Base-by-base conservation (phyloP, 768 basidiomycete genomes). In the Amanita rubescens region DNA sequence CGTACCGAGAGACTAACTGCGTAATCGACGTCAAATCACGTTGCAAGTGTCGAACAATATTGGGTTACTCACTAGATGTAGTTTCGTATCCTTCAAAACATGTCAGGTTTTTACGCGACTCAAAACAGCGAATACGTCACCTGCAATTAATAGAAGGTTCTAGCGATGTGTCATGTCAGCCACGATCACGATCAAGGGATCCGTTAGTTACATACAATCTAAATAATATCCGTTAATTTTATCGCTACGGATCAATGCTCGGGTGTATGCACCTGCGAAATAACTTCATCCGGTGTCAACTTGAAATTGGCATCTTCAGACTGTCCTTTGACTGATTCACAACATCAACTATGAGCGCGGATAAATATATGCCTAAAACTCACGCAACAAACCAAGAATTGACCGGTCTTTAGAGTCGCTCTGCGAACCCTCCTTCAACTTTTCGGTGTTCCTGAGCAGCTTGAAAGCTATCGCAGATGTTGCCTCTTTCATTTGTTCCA, bases 11-110 rank as follows among this genome's bases (percentile, higher is more conserved):
- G 39, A 47, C n/a, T 37, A 20, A 47, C 48, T 49, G 20, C 10
- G 34, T 17, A n/a, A 39, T 39, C 11, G n/a, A 4, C 12, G n/a
- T 19, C 20, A 10, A 6, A 17, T 38, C 10, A 38, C 10, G 19
- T 39, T 4, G 12, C 20, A 10, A 39, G 7, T 4, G 27, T 12
- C 8, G 1, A n/a, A n/a, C 9, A 50, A 6, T n/a, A n/a, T n/a
- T n/a, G n/a, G 19, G 5, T 15, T 19, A 64, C 72, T 45, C 56
- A 75, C 75, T 71, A 1, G 75, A 75, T 2, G 79, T 81, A 4
- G 79, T 80, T 63, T 80, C 79, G 50, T 81, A 81, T 37, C 78
- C 78, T 67, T 58, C 47, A 19, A 7, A 15, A 58, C 27, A n/a
- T 27, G 49, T 49, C 25, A 15, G 48, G 24, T 38, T 20, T 35